Evolutionary conservation across 495 filamentous ascomycete species (phyloP), one percentile per base, ranked within the genome.

Genomic region (Penicillium paxilli): DNA sequence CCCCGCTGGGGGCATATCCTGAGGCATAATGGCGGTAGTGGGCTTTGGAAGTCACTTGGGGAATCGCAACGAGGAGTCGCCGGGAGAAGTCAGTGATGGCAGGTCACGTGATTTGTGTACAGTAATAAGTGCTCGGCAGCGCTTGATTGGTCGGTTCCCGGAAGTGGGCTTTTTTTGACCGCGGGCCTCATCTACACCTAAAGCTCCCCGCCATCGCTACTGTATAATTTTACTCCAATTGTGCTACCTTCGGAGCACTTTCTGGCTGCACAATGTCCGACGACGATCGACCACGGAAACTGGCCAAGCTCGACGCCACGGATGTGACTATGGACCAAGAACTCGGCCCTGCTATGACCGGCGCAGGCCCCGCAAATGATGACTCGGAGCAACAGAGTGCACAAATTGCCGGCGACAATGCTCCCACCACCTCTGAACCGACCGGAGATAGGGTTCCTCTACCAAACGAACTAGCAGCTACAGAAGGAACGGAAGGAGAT

Each of bases 1-100:
- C 77, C 94, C 94, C 64, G 70, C 64, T 57, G 94, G 94, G 74
- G 94, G 94, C 79, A 98, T 88, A 84, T 98, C 94, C 83, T 82
- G 79, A 71, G 74, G 73, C 79, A 82, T 82, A 49, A 59, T 79
- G 73, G 58, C 62, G 64, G 51, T 40, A 51, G 26, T 44, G 52
- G 54, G 54, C 52, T 51, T 57, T 54, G 65, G 46, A 68, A 67
- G 59, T 47, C 41, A 46, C 44, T 47, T 47, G 20, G 16, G 20
- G 38, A 19, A 3, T 21, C 47, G 52, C 49, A 54, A 5, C 59
- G 65, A 57, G 50, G 65, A 65, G 68, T 59, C 46, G 59, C 62
- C 51, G 40, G 62, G 60, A 59, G 70, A 74, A 70, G 69, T 73
- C 70, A 65, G 64, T 59, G 57, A 55, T 48, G 60, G 51, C 33